These are phyloP conservation scores for Pyracantha coccinea DNA, from an alignment of 331 rosid species.

Conservation along the genomic window DNA sequence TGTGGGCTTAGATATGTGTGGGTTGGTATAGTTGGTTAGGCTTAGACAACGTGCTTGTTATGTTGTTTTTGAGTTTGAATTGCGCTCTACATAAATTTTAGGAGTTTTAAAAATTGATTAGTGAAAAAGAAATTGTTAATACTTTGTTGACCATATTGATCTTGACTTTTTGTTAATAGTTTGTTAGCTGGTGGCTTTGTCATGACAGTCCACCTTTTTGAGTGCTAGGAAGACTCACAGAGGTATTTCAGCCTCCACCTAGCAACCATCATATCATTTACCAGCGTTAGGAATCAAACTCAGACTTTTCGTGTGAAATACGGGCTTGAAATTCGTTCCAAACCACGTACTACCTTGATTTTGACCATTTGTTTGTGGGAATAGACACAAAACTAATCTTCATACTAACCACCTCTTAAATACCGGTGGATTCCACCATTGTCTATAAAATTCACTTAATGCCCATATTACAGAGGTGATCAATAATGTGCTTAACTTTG, in stretches of 20 bases:
- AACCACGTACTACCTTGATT: too few species aligned
- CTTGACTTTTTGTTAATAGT: background rate
- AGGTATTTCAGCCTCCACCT: too few species aligned
- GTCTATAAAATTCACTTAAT: background rate
- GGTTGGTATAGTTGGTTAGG: background rate
- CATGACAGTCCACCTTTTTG: rapidly evolving
- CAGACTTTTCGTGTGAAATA: too few species aligned
- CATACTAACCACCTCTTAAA: background rate
- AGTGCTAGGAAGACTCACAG: too few species aligned
- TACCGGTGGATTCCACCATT: background rate
- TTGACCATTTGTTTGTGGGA: background rate
- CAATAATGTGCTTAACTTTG: too few species aligned
- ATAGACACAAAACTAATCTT: background rate
- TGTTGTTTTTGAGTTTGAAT: too few species aligned
- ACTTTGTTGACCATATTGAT: background rate
- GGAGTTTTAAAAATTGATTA: too few species aligned
- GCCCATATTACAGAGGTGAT: background rate
- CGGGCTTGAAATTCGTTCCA: too few species aligned
- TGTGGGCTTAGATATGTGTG: background rate
- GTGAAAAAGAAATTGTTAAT: background rate
- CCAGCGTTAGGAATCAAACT: rapidly evolving
- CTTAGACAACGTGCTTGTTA: too few species aligned
- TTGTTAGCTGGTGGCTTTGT: too few species aligned
- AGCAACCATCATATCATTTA: too few species aligned
- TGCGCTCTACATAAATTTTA: too few species aligned